A percentile compares a stretch with the other conserved stretches of the same genome.
phyloP scores from a whole-genome alignment of 495 filamentous ascomycete species.

The Xanthoparmelia taractica region DNA sequence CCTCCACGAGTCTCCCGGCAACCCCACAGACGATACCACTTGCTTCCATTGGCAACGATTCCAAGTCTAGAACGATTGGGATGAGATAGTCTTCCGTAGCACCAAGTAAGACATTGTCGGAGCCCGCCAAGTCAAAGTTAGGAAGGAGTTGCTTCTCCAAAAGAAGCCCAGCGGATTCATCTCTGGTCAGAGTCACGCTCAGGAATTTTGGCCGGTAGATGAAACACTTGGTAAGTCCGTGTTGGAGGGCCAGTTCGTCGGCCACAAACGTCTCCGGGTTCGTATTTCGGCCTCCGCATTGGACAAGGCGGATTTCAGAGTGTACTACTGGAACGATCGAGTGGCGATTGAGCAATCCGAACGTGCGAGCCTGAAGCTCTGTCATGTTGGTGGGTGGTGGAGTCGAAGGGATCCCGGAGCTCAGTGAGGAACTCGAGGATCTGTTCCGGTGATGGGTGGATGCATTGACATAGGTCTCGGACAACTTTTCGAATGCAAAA shows the following conservation, averaged over 20 bases:
- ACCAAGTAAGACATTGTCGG: slow-evolving; percentile 60
- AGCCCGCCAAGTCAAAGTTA: slow-evolving; percentile 43
- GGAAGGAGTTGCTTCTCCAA: slow-evolving; percentile 66
- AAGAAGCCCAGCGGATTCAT: slow-evolving; percentile 76
- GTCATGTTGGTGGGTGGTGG: slow-evolving; percentile 67
- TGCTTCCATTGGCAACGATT: slow-evolving; percentile 73
- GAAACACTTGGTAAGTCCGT: slow-evolving; percentile 60
- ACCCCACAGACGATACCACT: slow-evolving; percentile 93
- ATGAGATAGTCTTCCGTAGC: slow-evolving; percentile 72
- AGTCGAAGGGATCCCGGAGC: slow-evolving; percentile 51
- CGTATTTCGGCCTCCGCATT: slow-evolving; percentile 67
- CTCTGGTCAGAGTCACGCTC: slow-evolving; percentile 74
- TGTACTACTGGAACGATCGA: slow-evolving; percentile 68
- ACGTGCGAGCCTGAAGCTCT: slow-evolving; percentile 78
- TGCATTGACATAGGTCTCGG: slow-evolving; percentile 58
- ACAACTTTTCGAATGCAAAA: slow-evolving; percentile 73
- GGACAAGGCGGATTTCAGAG: slow-evolving; percentile 60
- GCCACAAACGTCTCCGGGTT: slow-evolving; percentile 30
- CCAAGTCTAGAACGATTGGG: slow-evolving; percentile 82
- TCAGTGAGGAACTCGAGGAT: slow-evolving; percentile 41
- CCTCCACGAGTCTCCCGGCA: slow-evolving; percentile 66
- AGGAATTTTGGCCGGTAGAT: slow-evolving; percentile 71
- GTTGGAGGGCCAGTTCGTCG: slow-evolving; percentile 53
- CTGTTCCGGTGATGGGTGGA: slow-evolving; percentile 38
- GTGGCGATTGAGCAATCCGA: slow-evolving; percentile 62